Evolutionary conservation across 2,329 filamentous ascomycete species (phyloP), one percentile per base, ranked within the genome.

Genomic region (Verticillium dahliae): DNA sequence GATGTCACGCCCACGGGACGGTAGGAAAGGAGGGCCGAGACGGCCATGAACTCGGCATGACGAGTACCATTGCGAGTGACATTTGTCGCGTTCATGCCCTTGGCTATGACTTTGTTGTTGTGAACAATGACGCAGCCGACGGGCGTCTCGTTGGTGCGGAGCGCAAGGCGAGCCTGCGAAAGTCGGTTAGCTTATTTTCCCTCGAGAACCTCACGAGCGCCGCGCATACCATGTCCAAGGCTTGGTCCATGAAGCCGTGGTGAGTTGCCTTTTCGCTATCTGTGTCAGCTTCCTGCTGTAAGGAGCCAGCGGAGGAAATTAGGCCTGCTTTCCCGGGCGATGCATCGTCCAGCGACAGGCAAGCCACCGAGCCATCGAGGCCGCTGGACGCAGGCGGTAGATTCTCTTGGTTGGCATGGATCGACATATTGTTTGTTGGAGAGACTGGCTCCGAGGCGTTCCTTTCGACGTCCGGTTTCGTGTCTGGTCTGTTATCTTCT

Each of bases 1-100:
- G 14, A 38, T 50, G 66, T 66, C 9, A 54, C 58, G 34, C 58
- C 58, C 3, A 71, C 65, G 33, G 70, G 67, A 45, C 71, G 72
- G 56, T 78, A 76, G 14, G 81, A 82, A 39, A 85, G 72, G 13
- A 86, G 73, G 22, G 84, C 81, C 18, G 78, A 80, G 56, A 99
- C 82, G 57, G 93, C 95, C 76, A 98, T 88, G 71, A 98, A 96
- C 74, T 99, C 95, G 55, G 95, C 95, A 75, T 99, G 95, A 33
- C 93, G 87, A 56, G 95, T 98, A 55, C 95, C 95, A 78, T 96
- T 87, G 57, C 94, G 86, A 33, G 90, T 95, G 67, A 90, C 83
- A 70, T 97, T 99, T 60, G 95, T 99, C 65, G 96, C 95, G 70
- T 99, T 99, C 90, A 97, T 97, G 65, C 95, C 95, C 65, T 84